phyloP scores from a whole-genome alignment of 345 rosid species.

The Boechera retrofracta region DNA sequence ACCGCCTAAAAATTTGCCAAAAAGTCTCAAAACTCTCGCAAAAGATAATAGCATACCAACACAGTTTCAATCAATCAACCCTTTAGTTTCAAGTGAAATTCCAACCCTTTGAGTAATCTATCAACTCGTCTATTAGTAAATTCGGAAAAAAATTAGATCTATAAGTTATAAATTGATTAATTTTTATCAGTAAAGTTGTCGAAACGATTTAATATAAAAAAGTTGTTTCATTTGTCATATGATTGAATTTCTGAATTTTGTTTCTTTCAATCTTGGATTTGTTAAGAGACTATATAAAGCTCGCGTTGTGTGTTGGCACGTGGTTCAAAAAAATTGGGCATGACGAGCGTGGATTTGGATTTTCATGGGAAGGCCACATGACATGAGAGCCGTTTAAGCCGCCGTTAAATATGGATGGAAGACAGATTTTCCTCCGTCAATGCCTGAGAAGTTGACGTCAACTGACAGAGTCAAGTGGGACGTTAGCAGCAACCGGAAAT shows the following conservation, averaged over 20 bases:
- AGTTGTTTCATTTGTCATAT: neutral
- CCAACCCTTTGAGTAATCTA: neutral
- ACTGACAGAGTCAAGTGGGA: conserved; percentile 41
- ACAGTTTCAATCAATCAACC: neutral
- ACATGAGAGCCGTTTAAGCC: conserved; percentile 24
- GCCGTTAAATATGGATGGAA: conserved; percentile 42
- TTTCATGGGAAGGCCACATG: conserved; percentile 34
- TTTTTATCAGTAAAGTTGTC: neutral
- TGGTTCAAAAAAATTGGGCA: conserved; percentile 8
- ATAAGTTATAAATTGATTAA: too few relatives aligned
- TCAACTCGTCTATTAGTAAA: neutral
- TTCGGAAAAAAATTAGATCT: neutral
- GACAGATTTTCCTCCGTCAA: conserved; percentile 9
- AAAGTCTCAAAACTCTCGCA: too few relatives aligned
- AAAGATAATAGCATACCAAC: neutral
- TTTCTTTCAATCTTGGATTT: neutral
- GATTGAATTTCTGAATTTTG: neutral
- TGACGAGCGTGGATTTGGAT: conserved; percentile 31
- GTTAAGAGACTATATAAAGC: conserved; percentile 4
- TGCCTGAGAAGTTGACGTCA: conserved; percentile 40
- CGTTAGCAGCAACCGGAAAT: conserved; percentile 44
- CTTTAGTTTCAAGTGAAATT: neutral
- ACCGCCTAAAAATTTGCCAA: too few relatives aligned
- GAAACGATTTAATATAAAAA: too few relatives aligned
- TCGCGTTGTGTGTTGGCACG: conserved; percentile 30